Evolutionary conservation across 176 grass and related monocot species (phyloP).

Genomic region (Cocos nucifera): DNA sequence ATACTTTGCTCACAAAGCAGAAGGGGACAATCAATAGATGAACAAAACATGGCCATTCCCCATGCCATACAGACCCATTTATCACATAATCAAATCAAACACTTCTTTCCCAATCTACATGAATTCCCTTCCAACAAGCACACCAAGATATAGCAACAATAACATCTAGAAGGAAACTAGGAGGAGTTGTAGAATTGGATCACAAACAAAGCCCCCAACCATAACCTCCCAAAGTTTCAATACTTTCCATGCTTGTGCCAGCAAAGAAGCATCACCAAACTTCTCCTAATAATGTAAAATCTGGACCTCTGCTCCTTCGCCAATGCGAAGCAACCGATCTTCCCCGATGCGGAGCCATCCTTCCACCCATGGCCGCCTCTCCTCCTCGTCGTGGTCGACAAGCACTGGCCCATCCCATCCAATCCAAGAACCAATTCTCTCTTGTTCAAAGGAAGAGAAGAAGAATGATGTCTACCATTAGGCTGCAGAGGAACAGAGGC

Average conservation of each 20-base stretch:
- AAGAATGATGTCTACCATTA: background rate
- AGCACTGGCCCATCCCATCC: slow-evolving; percentile 17
- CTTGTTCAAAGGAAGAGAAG: background rate
- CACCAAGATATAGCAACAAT: no score
- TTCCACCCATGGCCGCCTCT: background rate
- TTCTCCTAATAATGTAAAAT: slow-evolving; percentile 40
- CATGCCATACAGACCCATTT: no score
- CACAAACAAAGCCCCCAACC: no score
- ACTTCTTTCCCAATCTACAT: no score
- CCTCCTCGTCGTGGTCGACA: background rate
- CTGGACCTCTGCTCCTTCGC: slow-evolving; percentile 38
- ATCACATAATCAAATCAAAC: no score
- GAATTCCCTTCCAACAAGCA: no score
- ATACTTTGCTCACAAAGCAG: no score
- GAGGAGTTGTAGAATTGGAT: no score
- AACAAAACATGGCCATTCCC: no score
- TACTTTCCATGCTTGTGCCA: slow-evolving; percentile 43
- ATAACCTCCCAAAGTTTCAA: background rate
- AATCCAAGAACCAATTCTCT: background rate
- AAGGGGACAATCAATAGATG: no score
- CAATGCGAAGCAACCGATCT: slow-evolving; percentile 6
- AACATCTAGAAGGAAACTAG: no score
- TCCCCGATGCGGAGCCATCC: background rate
- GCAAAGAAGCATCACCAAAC: slow-evolving; percentile 41
- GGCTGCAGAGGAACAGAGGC: background rate